Percentiles rank a stretch among this genome's conserved stretches.
Conservation (phyloP, 129 eudicot species). For the Centella asiatica region DNA sequence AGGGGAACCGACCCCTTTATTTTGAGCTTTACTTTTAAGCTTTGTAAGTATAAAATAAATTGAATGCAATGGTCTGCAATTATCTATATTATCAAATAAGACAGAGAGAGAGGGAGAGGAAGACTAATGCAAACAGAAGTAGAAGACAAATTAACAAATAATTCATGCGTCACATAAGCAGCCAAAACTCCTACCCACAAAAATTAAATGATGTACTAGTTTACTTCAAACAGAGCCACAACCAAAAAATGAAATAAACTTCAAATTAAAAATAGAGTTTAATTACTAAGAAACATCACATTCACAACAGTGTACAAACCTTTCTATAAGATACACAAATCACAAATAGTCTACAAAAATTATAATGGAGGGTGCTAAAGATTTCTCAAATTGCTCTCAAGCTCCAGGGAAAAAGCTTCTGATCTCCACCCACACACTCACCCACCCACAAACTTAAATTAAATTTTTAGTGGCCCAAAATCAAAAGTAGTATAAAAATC, state of each 20-base stretch:
- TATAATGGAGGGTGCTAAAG: neutral
- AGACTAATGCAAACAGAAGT: neutral
- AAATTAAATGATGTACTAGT: neutral
- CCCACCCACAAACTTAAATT: neutral
- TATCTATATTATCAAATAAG: neutral
- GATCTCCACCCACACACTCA: neutral
- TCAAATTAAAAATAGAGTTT: neutral
- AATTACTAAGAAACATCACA: neutral
- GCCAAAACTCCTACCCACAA: neutral
- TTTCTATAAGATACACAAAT: neutral
- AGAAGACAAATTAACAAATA: neutral
- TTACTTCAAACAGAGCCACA: neutral
- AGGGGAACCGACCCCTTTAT: neutral
- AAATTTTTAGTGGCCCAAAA: neutral
- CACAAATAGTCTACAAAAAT: neutral
- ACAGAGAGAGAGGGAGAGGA: neutral
- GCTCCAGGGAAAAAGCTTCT: neutral
- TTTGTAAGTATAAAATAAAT: neutral
- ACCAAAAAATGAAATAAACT: neutral
- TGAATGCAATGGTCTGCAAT: neutral
- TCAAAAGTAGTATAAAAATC: neutral
- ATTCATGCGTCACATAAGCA: neutral
- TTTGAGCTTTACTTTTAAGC: neutral
- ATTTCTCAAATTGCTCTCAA: neutral
- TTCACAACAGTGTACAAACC: neutral